These are phyloP conservation scores for Tribonema minus DNA, from an alignment of 108 stramenopile species.

Conservation along the genomic window DNA sequence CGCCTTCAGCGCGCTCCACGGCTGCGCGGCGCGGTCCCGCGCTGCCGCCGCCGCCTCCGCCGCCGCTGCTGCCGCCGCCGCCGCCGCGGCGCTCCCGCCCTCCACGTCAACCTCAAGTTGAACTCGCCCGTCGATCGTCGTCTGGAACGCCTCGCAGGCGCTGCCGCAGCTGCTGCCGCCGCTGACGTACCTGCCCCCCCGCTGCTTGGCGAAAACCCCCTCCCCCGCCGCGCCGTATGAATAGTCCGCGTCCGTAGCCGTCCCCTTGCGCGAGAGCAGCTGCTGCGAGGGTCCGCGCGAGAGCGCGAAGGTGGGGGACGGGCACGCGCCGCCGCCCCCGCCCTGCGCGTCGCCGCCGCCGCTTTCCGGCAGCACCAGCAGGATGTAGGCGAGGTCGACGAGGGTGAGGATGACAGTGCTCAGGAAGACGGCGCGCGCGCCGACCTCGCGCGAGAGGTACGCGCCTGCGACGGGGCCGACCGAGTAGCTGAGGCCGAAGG, in stretches of 20 bases:
- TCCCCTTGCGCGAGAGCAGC: background rate
- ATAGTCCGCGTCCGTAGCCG: background rate
- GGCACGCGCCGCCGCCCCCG: background rate
- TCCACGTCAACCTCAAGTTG: no score
- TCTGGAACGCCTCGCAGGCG: no score
- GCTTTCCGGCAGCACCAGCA: slow-evolving; percentile 43
- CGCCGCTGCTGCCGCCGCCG: no score
- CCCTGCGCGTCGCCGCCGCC: no score
- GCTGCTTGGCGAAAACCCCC: no score
- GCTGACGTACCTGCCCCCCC: no score
- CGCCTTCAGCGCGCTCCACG: slow-evolving; percentile 34
- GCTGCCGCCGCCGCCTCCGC: no score
- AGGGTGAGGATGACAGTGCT: slow-evolving; percentile 28
- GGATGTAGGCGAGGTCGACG: slow-evolving; percentile 45
- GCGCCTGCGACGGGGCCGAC: slow-evolving; percentile 87
- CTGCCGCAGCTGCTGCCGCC: no score
- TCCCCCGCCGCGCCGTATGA: no score
- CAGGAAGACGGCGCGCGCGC: slow-evolving; percentile 54
- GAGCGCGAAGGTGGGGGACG: background rate
- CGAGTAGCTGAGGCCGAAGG: slow-evolving; percentile 86
- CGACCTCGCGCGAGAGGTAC: slow-evolving; percentile 69
- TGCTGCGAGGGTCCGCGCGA: background rate
- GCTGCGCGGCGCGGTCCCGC: background rate
- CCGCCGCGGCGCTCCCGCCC: background rate
- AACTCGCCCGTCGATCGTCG: no score